Evolutionary conservation across 768 basidiomycete species (phyloP).

Genomic region (Calocera cornea): DNA sequence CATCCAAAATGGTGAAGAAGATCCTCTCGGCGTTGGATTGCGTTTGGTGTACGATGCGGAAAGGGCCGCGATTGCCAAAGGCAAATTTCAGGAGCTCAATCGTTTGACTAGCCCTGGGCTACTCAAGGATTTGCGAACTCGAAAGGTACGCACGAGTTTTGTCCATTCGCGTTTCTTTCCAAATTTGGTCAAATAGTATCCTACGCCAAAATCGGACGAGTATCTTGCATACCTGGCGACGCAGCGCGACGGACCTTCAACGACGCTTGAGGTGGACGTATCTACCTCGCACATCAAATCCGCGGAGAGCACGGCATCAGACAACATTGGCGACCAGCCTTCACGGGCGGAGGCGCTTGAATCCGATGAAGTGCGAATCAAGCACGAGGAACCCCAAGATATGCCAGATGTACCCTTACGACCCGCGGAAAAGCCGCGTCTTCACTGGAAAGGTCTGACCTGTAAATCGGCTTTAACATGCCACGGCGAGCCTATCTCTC

Average conservation of each 20-base stretch:
- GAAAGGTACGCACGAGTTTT: slow-evolving; percentile 39
- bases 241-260: slow-evolving; percentile 24
- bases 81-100: slow-evolving; percentile 52
- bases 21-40: slow-evolving; percentile 27
- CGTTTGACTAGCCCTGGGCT: slow-evolving; percentile 39
- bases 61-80: slow-evolving; percentile 37
- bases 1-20: slow-evolving; percentile 35
- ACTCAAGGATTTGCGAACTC: slow-evolving; percentile 48
- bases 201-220: slow-evolving; percentile 44
- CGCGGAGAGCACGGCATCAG: slow-evolving; percentile 6
- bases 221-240: slow-evolving; percentile 39
- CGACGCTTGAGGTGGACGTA: slow-evolving; percentile 1
- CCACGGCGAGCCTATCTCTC: slow-evolving; percentile 26
- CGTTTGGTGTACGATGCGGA: slow-evolving; percentile 37
- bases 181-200: slow-evolving; percentile 38
- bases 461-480: slow-evolving; percentile 37
- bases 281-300: slow-evolving; percentile 11
- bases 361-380: slow-evolving; percentile 14
- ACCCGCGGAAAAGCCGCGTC: slow-evolving; percentile 69
- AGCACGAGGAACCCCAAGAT: slow-evolving; percentile 29
- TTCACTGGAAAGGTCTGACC: slow-evolving; percentile 76
- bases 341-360: neutral
- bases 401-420: slow-evolving; percentile 56
- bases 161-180: neutral
- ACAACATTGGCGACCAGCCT: slow-evolving; percentile 7